Percentiles rank a stretch among this genome's conserved stretches.
Evolutionary conservation across 805 yeast species (phyloP).

Genomic region (Metschnikowia santaceciliae): DNA sequence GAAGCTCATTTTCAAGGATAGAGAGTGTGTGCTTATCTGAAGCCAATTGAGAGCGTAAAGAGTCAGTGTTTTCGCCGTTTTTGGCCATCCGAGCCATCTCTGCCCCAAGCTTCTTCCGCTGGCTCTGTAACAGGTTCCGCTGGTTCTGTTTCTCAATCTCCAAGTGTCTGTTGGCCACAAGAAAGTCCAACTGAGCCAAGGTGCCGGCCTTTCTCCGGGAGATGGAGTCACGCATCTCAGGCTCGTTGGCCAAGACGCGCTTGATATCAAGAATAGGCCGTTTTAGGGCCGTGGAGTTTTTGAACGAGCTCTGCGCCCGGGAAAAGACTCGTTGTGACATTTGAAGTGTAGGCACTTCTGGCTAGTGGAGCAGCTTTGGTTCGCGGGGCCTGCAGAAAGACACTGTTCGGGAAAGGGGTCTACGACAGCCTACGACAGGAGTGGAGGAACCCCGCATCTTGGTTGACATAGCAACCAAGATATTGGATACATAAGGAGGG

Average conservation of each 20-base stretch:
- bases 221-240: slow-evolving; percentile 27
- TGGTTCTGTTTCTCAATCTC: slow-evolving; percentile 22
- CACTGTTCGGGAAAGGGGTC: no score
- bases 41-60: slow-evolving; percentile 17
- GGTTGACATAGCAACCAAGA: no score
- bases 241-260: slow-evolving; percentile 10
- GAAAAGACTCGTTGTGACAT: slow-evolving; percentile 1
- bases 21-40: slow-evolving; percentile 25
- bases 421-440: no score
- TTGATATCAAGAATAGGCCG: slow-evolving; percentile 16
- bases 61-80: slow-evolving; percentile 4
- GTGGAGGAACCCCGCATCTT: no score
- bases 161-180: slow-evolving; percentile 22
- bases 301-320: slow-evolving; percentile 15
- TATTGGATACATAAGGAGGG: no score
- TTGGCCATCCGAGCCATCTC: slow-evolving; percentile 20
- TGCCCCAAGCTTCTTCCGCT: slow-evolving; percentile 26
- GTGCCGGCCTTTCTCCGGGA: slow-evolving; percentile 23
- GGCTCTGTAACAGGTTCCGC: slow-evolving; percentile 25
- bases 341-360: not conserved
- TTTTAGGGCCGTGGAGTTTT: slow-evolving; percentile 15
- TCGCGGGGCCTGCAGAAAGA: slow-evolving; percentile 2
- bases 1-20: slow-evolving; percentile 23
- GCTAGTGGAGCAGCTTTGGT: not conserved
- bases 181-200: slow-evolving; percentile 21